Base-by-base conservation (phyloP, 1,139 yeast genomes). In the Magnusiomyces ingens region DNA sequence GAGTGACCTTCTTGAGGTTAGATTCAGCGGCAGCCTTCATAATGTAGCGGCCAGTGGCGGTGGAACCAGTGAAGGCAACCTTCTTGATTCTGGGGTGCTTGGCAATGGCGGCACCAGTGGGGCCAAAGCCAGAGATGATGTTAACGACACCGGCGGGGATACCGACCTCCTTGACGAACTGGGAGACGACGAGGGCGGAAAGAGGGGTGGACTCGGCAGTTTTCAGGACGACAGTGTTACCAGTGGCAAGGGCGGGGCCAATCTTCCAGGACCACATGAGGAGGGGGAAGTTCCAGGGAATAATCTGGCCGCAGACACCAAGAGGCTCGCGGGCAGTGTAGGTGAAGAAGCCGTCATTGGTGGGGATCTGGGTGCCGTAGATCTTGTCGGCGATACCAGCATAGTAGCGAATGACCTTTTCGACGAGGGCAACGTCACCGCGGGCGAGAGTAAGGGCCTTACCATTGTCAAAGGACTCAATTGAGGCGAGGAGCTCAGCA, bases 321-420 rank as follows among this genome's bases (percentile, higher is more conserved):
- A 73, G 77, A 48, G 96, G 96, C 68, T 85, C 93, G 69, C 84
- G 87, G 54, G 85, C 71, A 43, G 95, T 86, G 73, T 84, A 86
- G 19, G 87, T 88, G 62, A 86, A 76, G 69, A 84, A 83, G 38
- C 82, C 79, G 62, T 76, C 78, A 50, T 65, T 67, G 58, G 84
- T 75, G 59, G 88, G 91, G 62, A 87, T 82, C 48, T 84, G 81
- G 58, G 77, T 76, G 48, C 96, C 96, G 58, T 78, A 77, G 60
- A 84, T 75, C 73, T 89, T 89, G 71, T 85, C 95, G 48, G 95
- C 91, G 82, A 87, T 84, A 51, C 96, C 96, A 22, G 93, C 95
- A 68, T 79, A 79, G 76, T 84, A 74, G 74, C 84, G 76, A 74
- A 84, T 73, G 67, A 84, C 73, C 64, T 49, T 52, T 26, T 79